A percentile compares a stretch with the other conserved stretches of the same genome.
Conservation (phyloP, 495 filamentous ascomycete genomes). For the Penicillium malachiteum region DNA sequence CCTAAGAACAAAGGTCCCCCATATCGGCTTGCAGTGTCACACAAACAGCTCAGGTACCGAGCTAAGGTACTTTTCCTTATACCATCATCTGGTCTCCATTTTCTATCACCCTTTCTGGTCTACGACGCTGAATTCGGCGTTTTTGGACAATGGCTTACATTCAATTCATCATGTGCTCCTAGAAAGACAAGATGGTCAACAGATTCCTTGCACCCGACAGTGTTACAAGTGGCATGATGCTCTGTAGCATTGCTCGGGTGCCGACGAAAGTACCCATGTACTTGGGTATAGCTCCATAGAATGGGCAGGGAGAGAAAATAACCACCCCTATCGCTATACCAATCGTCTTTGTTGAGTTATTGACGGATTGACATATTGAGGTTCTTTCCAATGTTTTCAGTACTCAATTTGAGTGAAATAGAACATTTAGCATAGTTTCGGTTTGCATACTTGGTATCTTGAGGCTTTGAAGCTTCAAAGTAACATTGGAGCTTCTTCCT, state of each 20-base stretch:
- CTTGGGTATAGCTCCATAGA: neutral
- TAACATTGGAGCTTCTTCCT: neutral
- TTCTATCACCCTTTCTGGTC: neutral
- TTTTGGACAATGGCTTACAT: neutral
- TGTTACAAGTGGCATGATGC: slow-evolving; percentile 9
- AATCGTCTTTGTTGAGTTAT: neutral
- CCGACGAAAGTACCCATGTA: neutral
- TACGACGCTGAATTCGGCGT: neutral
- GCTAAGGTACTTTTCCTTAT: slow-evolving; percentile 5
- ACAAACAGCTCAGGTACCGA: slow-evolving; percentile 29
- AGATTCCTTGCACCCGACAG: slow-evolving; percentile 7
- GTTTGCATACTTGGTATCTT: neutral
- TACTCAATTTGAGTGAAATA: neutral
- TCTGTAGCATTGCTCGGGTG: neutral
- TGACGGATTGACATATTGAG: neutral
- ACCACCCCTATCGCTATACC: too few relatives aligned
- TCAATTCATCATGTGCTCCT: slow-evolving; percentile 9
- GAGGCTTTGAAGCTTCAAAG: neutral
- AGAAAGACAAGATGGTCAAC: slow-evolving; percentile 9
- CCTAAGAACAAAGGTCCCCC: neutral
- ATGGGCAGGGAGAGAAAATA: neutral
- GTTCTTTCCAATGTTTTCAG: neutral
- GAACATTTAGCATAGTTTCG: too few relatives aligned
- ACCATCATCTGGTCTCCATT: neutral
- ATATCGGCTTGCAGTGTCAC: slow-evolving; percentile 15